Evolutionary conservation across 331 rosid genomes (phyloP), one percentile per base, ranked within the genome.

Genomic region (Malus hybrid): DNA sequence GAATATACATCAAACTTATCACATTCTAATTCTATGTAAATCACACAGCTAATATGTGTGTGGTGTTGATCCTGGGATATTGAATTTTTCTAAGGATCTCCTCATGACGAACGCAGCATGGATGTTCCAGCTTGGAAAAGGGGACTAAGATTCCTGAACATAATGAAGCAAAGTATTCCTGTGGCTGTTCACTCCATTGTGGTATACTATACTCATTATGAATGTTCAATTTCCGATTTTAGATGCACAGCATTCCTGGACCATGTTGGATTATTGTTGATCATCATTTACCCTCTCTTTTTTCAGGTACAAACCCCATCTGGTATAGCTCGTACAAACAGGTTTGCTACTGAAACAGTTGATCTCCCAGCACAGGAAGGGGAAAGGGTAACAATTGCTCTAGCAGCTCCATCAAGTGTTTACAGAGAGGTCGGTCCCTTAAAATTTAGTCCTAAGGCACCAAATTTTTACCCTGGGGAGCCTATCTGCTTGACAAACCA

Each of bases 91-190:
- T 92, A 94, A 92, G 99, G 99, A 94, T 92, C 91, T 92, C 90
- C 97, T 92, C 93, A 82, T 94, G 88, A 97, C 99, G 97, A 92
- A 94, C 97, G 97, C 99, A 94, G 99, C 99, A 83, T 89, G 97
- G 99, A 94, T 82, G 68, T 86, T 85, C 80, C 99, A 9, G 96
- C 96, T 44, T 92, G 97, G 98, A 86, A 90, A 82, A 88, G 93
- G 82, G 92, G 89, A 63, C 87, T 92, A 71, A 87, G 86, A 82
- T 89, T 86, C 84, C 78, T 94, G 80, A 87, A 81, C 84, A 78
- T 87, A 83, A 79, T 76, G 87, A 90, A 85, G 85, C 89, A 74
- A 80, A 84, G 81, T 69, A 76, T 76, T 82, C 97, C 97, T 73
- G 86, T 91, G 78, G 97, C 99, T 67, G 96, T 92, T 80, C 99